Conservation (phyloP, 768 basidiomycete genomes). For the Kwoniella pini region DNA sequence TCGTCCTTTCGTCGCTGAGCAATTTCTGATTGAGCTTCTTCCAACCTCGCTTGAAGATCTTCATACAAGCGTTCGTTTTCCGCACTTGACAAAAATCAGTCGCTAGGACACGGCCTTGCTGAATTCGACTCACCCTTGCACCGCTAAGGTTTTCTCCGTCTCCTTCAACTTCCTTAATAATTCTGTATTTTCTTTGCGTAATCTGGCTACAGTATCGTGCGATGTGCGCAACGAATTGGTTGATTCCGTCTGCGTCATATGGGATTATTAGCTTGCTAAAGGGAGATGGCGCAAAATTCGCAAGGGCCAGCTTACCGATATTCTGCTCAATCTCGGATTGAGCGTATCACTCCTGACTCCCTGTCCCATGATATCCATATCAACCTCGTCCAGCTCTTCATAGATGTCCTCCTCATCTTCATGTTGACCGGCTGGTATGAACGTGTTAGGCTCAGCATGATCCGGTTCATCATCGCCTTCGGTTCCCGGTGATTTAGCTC, state of each 20-base stretch:
- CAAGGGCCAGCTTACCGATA: slow-evolving; percentile 28
- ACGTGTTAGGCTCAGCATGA: slow-evolving; percentile 12
- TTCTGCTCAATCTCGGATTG: slow-evolving; percentile 36
- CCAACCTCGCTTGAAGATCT: slow-evolving; percentile 72
- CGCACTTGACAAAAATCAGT: slow-evolving; percentile 28
- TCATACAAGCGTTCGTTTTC: slow-evolving; percentile 81
- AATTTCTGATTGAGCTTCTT: slow-evolving; percentile 76
- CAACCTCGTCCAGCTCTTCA: slow-evolving; percentile 28
- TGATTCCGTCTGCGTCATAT: slow-evolving; percentile 56
- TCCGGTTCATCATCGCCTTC: slow-evolving; percentile 26
- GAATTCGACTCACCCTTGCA: slow-evolving; percentile 32
- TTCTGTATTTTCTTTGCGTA: slow-evolving; percentile 73
- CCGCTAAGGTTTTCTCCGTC: slow-evolving; percentile 68
- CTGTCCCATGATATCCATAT: slow-evolving; percentile 29
- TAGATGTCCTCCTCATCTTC: slow-evolving; percentile 3
- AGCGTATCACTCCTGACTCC: slow-evolving; percentile 4
- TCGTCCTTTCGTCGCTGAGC: slow-evolving; percentile 82
- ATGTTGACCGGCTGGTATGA: slow-evolving; percentile 1
- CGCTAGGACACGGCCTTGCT: too few relatives aligned
- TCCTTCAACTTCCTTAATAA: slow-evolving; percentile 74
- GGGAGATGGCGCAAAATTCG: neutral
- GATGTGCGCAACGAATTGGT: slow-evolving; percentile 68
- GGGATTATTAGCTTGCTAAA: neutral
- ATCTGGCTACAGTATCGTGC: slow-evolving; percentile 69
- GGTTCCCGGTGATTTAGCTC: slow-evolving; percentile 39